These are phyloP conservation scores for Pyrenophora tritici-repentis DNA, from an alignment of 2,329 filamentous ascomycete genomes.

Conservation along the genomic window DNA sequence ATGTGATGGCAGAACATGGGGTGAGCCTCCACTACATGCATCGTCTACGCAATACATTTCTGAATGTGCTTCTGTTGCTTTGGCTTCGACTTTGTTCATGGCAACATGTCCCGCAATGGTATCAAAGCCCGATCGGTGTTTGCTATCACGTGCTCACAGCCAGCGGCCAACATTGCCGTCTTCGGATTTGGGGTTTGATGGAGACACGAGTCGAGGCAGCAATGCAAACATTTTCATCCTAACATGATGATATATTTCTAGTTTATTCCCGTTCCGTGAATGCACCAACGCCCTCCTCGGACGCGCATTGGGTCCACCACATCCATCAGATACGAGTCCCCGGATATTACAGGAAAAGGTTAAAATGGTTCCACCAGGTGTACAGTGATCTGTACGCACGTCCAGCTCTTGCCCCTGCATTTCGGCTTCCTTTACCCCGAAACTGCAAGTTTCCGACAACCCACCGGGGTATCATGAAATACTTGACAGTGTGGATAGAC, in stretches of 20 bases:
- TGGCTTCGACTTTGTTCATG: conserved; percentile 1
- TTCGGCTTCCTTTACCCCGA: not conserved
- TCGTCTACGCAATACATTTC: conserved; percentile 2
- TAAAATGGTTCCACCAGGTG: not conserved
- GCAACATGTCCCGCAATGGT: conserved; percentile 25
- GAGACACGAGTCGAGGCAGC: too few species aligned
- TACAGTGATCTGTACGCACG: not conserved
- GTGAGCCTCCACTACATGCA: not conserved
- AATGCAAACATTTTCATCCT: not conserved
- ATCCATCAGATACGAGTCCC: not conserved
- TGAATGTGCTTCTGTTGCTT: not conserved
- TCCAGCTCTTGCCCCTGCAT: not conserved
- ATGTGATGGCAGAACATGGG: conserved; percentile 13
- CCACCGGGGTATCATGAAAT: too few species aligned
- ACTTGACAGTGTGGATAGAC: too few species aligned
- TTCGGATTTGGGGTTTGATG: conserved; percentile 4
- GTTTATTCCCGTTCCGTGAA: not conserved
- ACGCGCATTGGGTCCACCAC: not conserved
- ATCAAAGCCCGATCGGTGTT: conserved; percentile 34
- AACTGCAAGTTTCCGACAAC: too few species aligned
- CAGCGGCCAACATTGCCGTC: conserved; percentile 29
- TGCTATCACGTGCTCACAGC: conserved; percentile 22
- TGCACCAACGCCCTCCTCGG: not conserved
- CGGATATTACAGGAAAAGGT: conserved; percentile 14
- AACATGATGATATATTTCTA: not conserved